Conservation (phyloP, 2,329 filamentous ascomycete species). For the Lasiodiplodia sp. region DNA sequence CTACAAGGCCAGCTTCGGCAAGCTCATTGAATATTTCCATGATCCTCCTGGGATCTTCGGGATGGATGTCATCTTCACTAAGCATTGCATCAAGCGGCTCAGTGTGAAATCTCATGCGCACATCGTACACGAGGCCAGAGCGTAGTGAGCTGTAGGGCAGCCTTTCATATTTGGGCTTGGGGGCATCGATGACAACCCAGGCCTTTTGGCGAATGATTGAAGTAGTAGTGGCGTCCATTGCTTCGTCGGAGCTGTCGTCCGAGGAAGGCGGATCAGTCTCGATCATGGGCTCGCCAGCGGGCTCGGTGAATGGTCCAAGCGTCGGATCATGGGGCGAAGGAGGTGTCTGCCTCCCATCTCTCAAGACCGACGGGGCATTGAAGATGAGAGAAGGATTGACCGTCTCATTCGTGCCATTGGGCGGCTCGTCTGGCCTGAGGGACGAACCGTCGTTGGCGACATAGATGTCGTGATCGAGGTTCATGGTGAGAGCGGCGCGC, state of each 20-base stretch:
- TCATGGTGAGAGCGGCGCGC: conserved; percentile 19
- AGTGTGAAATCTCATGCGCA: conserved; percentile 93
- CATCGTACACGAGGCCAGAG: conserved; percentile 74
- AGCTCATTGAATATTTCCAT: conserved; percentile 92
- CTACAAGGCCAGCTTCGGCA: conserved; percentile 80
- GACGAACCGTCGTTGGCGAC: conserved; percentile 15
- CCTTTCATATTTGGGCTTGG: conserved; percentile 10
- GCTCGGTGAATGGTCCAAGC: conserved; percentile 14
- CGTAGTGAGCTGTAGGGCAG: conserved; percentile 47
- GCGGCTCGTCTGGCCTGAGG: conserved; percentile 19
- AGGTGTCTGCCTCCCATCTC: conserved; percentile 11
- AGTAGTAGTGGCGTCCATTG: not conserved
- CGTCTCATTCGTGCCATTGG: conserved; percentile 25
- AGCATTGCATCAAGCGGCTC: conserved; percentile 62
- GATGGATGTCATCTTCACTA: conserved; percentile 76
- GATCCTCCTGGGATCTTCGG: conserved; percentile 91
- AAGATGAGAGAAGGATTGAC: conserved; percentile 28
- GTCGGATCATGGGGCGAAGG: conserved; percentile 5
- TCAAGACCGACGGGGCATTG: not conserved
- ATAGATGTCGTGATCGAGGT: conserved; percentile 24
- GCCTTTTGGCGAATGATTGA: conserved; percentile 10
- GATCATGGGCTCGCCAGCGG: conserved; percentile 13
- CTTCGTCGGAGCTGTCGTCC: conserved; percentile 10
- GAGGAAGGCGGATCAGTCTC: conserved; percentile 13
- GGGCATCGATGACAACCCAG: conserved; percentile 24